Base-by-base conservation (phyloP, 441 rosid species). In the Lepidium campestre region DNA sequence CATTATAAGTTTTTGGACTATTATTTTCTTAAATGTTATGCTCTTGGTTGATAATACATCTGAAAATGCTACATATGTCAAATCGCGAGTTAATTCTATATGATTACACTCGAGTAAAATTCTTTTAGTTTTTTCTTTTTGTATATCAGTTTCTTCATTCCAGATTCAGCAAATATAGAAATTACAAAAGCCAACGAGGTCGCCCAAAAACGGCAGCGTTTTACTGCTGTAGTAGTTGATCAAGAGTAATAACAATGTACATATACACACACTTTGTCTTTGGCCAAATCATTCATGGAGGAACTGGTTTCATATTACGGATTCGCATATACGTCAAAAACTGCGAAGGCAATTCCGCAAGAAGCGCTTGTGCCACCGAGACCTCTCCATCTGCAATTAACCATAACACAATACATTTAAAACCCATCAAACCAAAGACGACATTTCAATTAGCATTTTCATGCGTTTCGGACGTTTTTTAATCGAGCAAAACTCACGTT, bases 301-400 rank as follows among this genome's bases (percentile, higher is more conserved):
- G 75, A 35, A 32, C 52, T 17, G 93, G 98, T 65, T 64, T 80
- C 70, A 90, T 76, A 2, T 82, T 80, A 70, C 93, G 85, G 78
- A 75, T 63, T 71, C 88, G 83, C 95, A 93, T 82, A 76, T 85
- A 87, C 57, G 86, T 75, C 79, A 90, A 78, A 79, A 93, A 90
- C 74, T 93, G 98, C 1, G 83, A 65, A 1, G 98, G 98, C 65
- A 93, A 70, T 80, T 93, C 96, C 22, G 91, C 89, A 39, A 93
- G 87, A 64, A 93, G 93, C 36, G 74, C 84, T 79, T 88, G 96
- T 64, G 81, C 91, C 56, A 89, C 88, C 41, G 97, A 86, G 25
- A 81, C 52, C 60, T 79, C 90, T 66, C 93, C 90, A 63, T 78
- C 98, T 93, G 93, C 82, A 79, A 42, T 42, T 50, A 39, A 47